Percentiles rank a stretch among this genome's conserved stretches.
phyloP scores from a whole-genome alignment of 2,329 filamentous ascomycete species.

The Nigrograna mackinnonii region DNA sequence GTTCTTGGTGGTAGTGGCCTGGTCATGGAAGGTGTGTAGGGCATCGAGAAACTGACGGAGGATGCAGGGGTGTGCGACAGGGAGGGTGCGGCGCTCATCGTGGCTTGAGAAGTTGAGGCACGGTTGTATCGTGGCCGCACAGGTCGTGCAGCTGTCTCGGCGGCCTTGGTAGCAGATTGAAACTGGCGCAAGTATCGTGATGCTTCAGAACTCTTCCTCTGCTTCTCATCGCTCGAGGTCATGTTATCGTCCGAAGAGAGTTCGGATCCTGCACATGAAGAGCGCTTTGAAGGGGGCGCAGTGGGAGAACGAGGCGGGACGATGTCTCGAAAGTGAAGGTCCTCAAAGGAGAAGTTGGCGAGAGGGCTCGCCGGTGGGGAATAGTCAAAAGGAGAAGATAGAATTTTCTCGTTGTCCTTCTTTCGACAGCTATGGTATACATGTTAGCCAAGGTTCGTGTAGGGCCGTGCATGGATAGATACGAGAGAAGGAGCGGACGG shows the following conservation, averaged over 20 bases:
- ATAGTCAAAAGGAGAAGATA: conserved; percentile 30
- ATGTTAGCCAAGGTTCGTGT: conserved; percentile 15
- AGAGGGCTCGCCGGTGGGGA: conserved; percentile 42
- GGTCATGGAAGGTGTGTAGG: conserved; percentile 39
- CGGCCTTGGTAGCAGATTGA: conserved; percentile 29
- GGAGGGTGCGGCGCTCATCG: conserved; percentile 45
- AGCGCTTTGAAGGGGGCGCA: conserved; percentile 39
- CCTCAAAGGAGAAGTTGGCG: conserved; percentile 41
- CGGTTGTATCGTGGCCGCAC: conserved; percentile 39
- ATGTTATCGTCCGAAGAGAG: conserved; percentile 41
- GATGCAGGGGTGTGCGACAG: conserved; percentile 52
- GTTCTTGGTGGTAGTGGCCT: conserved; percentile 44
- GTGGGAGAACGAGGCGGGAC: conserved; percentile 53
- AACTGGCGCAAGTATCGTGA: conserved; percentile 48
- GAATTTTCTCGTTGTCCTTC: conserved; percentile 46
- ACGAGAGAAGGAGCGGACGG: no score
- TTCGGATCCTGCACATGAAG: conserved; percentile 48
- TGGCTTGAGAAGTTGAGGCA: conserved; percentile 38
- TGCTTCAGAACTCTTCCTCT: conserved; percentile 40
- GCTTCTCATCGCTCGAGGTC: conserved; percentile 26
- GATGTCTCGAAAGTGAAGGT: conserved; percentile 47
- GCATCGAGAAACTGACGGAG: conserved; percentile 49
- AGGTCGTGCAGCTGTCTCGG: conserved; percentile 25
- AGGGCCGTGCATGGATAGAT: not conserved
- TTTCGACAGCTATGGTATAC: conserved; percentile 46